Conservation (phyloP, 2,329 filamentous ascomycete genomes). For the Raffaelea ambrosiae region DNA sequence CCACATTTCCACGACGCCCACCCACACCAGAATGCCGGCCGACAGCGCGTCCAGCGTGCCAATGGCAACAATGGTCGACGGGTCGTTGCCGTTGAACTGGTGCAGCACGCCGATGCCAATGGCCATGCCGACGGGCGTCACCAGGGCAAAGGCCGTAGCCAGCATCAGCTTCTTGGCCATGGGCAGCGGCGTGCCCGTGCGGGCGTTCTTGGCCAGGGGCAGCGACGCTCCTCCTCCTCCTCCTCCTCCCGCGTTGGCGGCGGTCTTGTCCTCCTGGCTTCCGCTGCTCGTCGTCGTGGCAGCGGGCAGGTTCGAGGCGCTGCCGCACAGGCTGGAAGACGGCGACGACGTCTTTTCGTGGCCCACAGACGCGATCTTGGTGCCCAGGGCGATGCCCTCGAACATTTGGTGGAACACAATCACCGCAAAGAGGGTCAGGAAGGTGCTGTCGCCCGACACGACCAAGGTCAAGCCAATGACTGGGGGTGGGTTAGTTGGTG, state of each 20-base stretch:
- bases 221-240: too few relatives aligned
- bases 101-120: conserved; percentile 67
- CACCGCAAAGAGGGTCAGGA: conserved; percentile 52
- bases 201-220: conserved; percentile 7
- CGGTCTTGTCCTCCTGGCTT: background rate
- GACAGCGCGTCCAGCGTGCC: conserved; percentile 67
- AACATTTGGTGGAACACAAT: conserved; percentile 75
- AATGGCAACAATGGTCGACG: conserved; percentile 58
- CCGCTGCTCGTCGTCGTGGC: background rate
- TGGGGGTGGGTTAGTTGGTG: conserved; percentile 18
- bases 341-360: background rate
- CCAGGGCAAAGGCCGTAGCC: conserved; percentile 55
- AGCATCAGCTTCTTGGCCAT: conserved; percentile 50
- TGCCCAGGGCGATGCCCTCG: conserved; percentile 66
- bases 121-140: conserved; percentile 72
- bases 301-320: too few relatives aligned
- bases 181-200: conserved; percentile 19
- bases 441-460: conserved; percentile 48
- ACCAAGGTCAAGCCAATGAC: conserved; percentile 57
- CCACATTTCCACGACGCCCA: conserved; percentile 74
- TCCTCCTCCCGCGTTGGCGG: too few relatives aligned
- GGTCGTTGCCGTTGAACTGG: conserved; percentile 65
- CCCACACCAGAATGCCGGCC: conserved; percentile 71
- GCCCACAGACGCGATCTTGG: conserved; percentile 56
- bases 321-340: background rate